A percentile compares a stretch with the other conserved stretches of the same genome.
phyloP scores from a whole-genome alignment of 2,329 filamentous ascomycete species.

The Cadophora luteo-olivacea region DNA sequence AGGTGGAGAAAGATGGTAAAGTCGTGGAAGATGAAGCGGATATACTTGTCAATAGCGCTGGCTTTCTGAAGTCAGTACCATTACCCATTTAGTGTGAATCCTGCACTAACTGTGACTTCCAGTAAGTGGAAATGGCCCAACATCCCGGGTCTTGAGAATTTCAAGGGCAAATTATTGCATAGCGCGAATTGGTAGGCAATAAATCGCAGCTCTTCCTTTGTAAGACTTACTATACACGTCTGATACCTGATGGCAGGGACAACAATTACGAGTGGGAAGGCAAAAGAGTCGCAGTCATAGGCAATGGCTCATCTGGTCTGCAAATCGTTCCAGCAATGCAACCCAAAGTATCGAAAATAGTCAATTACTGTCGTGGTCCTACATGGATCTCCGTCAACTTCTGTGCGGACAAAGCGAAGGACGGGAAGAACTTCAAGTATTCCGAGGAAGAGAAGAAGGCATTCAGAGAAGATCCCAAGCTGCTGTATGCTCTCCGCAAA shows the following conservation, averaged over 20 bases:
- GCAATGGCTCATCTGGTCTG: conserved; percentile 58
- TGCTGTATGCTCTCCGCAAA: conserved; percentile 50
- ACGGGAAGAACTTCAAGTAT: conserved; percentile 38
- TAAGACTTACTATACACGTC: no score
- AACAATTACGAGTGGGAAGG: conserved; percentile 51
- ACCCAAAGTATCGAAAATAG: conserved; percentile 11
- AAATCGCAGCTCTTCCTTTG: neutral
- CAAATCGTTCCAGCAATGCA: conserved; percentile 56
- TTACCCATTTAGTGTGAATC: neutral
- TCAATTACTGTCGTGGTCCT: conserved; percentile 52
- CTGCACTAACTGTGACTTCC: neutral
- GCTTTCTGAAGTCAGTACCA: conserved; percentile 69
- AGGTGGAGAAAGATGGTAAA: conserved; percentile 48
- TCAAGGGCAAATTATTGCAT: neutral
- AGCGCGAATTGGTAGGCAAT: neutral
- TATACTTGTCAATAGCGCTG: conserved; percentile 67
- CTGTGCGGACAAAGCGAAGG: conserved; percentile 48
- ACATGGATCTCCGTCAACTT: conserved; percentile 68
- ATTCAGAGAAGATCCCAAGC: conserved; percentile 47
- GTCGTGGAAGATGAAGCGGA: conserved; percentile 57
- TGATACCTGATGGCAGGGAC: conserved; percentile 59
- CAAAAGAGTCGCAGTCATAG: conserved; percentile 56
- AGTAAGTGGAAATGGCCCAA: neutral
- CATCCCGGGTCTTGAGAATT: neutral
- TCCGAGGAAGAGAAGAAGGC: conserved; percentile 48